These are phyloP conservation scores for Eucalyptus shirleyi DNA, from an alignment of 345 rosid genomes.

Conservation along the genomic window DNA sequence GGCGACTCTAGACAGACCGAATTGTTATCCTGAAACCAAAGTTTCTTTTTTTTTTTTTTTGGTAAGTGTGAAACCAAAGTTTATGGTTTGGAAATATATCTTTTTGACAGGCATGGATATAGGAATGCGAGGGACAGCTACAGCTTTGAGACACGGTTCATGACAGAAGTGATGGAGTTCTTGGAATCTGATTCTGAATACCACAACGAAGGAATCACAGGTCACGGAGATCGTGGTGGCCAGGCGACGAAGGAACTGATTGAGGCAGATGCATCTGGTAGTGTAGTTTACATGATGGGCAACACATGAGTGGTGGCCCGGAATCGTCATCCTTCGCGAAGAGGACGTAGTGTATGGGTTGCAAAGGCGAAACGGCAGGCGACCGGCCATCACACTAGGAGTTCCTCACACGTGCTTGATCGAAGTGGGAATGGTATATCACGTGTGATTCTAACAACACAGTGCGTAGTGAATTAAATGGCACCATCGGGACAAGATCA, in stretches of 20 bases:
- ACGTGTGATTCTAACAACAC: neutral
- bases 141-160: neutral
- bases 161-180: neutral
- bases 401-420: neutral
- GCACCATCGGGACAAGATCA: neutral
- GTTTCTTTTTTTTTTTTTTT: too few relatives aligned
- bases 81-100: neutral
- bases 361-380: neutral
- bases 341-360: neutral
- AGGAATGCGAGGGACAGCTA: neutral
- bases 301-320: neutral
- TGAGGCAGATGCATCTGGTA: neutral
- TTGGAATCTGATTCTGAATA: neutral
- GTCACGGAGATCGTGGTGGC: neutral
- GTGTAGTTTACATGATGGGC: neutral
- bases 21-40: neutral
- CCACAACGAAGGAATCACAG: neutral
- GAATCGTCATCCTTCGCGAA: neutral
- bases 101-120: neutral
- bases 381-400: neutral
- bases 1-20: neutral
- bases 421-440: constrained; percentile 1
- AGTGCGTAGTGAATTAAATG: neutral
- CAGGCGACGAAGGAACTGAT: neutral
- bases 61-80: neutral